Percentiles rank a stretch among this genome's conserved stretches.
Conservation (phyloP, 2,329 filamentous ascomycete species). For the Basipetospora chlamydospora region DNA sequence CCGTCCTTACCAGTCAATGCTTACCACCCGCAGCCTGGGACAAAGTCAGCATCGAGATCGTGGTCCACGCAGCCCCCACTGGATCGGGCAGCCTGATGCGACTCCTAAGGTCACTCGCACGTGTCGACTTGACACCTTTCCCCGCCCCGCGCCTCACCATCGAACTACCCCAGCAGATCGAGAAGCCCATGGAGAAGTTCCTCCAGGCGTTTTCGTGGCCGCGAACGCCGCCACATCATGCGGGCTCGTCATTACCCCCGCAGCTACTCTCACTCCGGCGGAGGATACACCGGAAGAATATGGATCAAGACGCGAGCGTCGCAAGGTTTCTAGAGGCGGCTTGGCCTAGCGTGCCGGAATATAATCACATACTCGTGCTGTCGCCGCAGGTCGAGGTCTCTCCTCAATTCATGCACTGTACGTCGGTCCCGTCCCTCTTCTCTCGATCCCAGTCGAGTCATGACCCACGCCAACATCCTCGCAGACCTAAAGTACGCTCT, state of each 20-base stretch:
- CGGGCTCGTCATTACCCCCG: too few species aligned
- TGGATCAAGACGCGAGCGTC: constrained; percentile 56
- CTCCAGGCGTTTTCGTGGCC: constrained; percentile 57
- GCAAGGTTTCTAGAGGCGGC: constrained; percentile 73
- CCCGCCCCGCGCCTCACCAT: constrained; percentile 63
- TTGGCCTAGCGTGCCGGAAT: constrained; percentile 52
- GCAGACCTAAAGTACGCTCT: constrained; percentile 60
- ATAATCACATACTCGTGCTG: constrained; percentile 70
- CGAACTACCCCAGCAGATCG: constrained; percentile 61
- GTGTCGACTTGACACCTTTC: constrained; percentile 61
- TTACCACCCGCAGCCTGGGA: constrained; percentile 62
- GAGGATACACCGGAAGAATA: constrained; percentile 46
- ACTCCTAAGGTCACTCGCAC: constrained; percentile 59
- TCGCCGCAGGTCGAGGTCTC: constrained; percentile 71
- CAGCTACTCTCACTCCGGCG: constrained; percentile 56
- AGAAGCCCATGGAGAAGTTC: constrained; percentile 47
- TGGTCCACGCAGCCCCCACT: constrained; percentile 59
- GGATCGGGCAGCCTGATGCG: constrained; percentile 63
- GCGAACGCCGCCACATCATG: too few species aligned
- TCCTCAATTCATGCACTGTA: constrained; percentile 68
- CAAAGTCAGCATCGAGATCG: constrained; percentile 61
- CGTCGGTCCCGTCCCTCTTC: constrained; percentile 11
- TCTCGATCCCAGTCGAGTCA: too few species aligned
- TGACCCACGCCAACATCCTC: constrained; percentile 10
- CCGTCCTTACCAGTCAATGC: too few species aligned